A percentile compares a stretch with the other conserved stretches of the same genome.
phyloP scores from a whole-genome alignment of 805 yeast species.

The Lipomyces chichibuensis region DNA sequence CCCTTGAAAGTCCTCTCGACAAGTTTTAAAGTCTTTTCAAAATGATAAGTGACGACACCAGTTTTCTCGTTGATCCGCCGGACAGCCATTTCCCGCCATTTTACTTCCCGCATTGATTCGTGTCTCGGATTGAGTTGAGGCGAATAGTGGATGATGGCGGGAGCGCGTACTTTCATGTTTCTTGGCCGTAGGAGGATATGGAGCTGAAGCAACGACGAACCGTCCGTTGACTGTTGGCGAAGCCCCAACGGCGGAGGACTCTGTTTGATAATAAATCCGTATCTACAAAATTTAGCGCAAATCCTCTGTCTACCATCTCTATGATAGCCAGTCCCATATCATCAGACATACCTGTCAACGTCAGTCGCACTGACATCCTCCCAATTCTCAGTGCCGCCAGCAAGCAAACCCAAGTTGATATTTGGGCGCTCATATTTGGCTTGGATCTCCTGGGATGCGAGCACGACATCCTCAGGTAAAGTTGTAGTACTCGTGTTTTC shows the following conservation, averaged over 20 bases:
- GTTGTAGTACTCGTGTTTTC: not conserved
- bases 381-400: constrained; percentile 34
- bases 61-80: constrained; percentile 6
- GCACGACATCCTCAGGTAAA: not conserved
- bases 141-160: not conserved
- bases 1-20: constrained; percentile 31
- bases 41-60: constrained; percentile 5
- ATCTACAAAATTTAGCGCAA: not conserved
- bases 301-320: not conserved
- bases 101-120: constrained; percentile 15
- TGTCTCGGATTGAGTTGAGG: constrained; percentile 13
- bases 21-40: constrained; percentile 20
- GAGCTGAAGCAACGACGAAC: not conserved
- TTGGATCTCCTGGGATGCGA: constrained; percentile 10
- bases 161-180: not conserved
- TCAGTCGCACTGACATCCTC: constrained; percentile 20
- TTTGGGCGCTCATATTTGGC: not conserved
- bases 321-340: not conserved
- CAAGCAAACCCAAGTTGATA: constrained; percentile 15
- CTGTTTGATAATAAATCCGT: constrained; percentile 22
- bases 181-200: not conserved
- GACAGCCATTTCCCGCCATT: constrained; percentile 21
- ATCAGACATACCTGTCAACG: constrained; percentile 21
- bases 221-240: not conserved
- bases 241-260: not conserved